Conservation (phyloP, 2,329 filamentous ascomycete species). For the Fusarium sacchari region DNA sequence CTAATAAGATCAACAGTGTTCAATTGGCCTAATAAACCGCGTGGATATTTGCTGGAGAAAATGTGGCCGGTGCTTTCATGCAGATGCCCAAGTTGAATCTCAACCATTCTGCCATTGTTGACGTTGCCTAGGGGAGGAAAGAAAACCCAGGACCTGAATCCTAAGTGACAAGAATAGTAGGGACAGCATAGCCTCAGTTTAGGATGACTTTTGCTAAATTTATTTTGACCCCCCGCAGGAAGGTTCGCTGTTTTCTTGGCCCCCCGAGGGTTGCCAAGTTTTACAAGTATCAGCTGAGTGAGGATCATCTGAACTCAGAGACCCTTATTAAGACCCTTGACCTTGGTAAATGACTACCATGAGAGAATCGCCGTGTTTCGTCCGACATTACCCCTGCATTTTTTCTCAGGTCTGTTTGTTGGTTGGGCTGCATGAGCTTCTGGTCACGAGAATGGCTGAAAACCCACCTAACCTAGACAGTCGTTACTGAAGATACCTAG, state of each 20-base stretch:
- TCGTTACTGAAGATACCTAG: neutral
- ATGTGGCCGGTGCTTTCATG: constrained; percentile 17
- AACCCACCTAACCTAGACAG: neutral
- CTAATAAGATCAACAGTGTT: constrained; percentile 9
- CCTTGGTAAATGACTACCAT: neutral
- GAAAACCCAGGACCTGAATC: neutral
- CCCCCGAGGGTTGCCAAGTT: no score
- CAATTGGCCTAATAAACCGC: constrained; percentile 7
- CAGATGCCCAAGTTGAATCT: constrained; percentile 1
- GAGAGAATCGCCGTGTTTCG: constrained; percentile 23
- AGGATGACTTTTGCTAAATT: no score
- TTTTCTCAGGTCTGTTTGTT: constrained; percentile 11
- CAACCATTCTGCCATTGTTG: neutral
- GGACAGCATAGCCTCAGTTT: no score
- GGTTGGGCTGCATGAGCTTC: constrained; percentile 8
- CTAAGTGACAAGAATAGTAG: no score
- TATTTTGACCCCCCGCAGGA: no score
- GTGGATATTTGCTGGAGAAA: constrained; percentile 7
- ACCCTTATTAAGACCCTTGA: neutral
- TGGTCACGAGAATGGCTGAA: constrained; percentile 27
- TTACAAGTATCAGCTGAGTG: neutral
- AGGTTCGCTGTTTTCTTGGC: no score
- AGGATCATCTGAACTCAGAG: constrained; percentile 23
- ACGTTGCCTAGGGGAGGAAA: fast-evolving
- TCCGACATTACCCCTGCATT: constrained; percentile 7